Conservation (phyloP, 768 basidiomycete species). For the Russula ochroleuca region DNA sequence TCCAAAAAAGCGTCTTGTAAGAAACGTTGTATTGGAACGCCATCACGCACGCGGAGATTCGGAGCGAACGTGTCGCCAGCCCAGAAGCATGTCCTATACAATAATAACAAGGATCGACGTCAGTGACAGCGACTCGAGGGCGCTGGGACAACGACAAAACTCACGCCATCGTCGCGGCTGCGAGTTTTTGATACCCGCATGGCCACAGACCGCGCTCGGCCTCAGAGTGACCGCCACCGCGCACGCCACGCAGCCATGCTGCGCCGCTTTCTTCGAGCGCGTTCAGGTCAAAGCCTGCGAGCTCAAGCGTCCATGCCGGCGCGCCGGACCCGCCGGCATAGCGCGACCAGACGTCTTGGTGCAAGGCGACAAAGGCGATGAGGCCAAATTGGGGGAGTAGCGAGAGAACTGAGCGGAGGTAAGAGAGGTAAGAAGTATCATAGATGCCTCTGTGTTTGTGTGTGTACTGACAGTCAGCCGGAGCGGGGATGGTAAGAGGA, state of each 20-base stretch:
- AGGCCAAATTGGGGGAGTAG: slow-evolving; percentile 70
- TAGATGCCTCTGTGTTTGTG: slow-evolving; percentile 61
- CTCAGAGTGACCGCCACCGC: slow-evolving; percentile 69
- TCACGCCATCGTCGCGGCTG: slow-evolving; percentile 90
- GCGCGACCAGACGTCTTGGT: slow-evolving; percentile 96
- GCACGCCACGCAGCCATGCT: slow-evolving; percentile 81
- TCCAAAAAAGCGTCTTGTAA: slow-evolving; percentile 78
- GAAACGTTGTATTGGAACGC: slow-evolving; percentile 71
- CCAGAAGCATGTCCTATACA: slow-evolving; percentile 82
- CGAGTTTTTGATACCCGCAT: slow-evolving; percentile 88
- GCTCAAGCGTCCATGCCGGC: slow-evolving; percentile 90
- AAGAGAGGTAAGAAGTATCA: slow-evolving; percentile 77
- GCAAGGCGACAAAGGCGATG: slow-evolving; percentile 71
- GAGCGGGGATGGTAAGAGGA: not conserved
- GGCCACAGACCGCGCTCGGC: slow-evolving; percentile 87
- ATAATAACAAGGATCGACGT: not conserved
- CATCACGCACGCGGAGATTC: slow-evolving; percentile 54
- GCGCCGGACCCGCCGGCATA: slow-evolving; percentile 94
- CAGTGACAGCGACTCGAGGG: not conserved
- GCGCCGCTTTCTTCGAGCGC: slow-evolving; percentile 78
- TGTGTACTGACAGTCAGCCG: not conserved
- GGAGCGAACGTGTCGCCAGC: slow-evolving; percentile 84
- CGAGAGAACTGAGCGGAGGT: slow-evolving; percentile 65
- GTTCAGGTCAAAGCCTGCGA: slow-evolving; percentile 78
- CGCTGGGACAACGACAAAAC: slow-evolving; percentile 31